Evolutionary conservation across 108 stramenopile species (phyloP), one percentile per base, ranked within the genome.

Genomic region (Discostella pseudostelligera): DNA sequence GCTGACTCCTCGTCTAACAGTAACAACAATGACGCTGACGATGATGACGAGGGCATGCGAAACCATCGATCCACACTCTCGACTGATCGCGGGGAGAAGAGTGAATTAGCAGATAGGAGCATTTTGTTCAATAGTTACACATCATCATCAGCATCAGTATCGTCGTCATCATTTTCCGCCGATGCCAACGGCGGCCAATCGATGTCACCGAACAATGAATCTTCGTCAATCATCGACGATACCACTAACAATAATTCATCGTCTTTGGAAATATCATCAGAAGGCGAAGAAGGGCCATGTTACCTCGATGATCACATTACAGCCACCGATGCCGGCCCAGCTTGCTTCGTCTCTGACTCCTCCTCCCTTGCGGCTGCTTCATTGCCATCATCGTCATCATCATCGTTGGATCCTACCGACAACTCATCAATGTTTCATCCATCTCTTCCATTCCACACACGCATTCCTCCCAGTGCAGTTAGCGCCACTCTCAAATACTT

Each of bases 341-440:
- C 48, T 12, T 63, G 62, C 47, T 63, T 63, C 25, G 62, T 63
- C 47, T 63, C 62, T 5, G 47, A 48, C 17, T 35, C 65, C 13
- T 39, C 61, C 61, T 19, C 36, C 55, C 55, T 56, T 17, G 16
- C 14, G n/a, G 25, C 32, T n/a, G 55, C 26, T 56, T 3, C 36
- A 5, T 32, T 5, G 32, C 5, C 32, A 5, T 32, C 32, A 5
- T 32, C 56, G 56, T 12, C 56, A 37, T 12, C 56, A n/a, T 36
- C 20, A 13, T 10, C 20, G n/a, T 32, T 32, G 5, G 32, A 32
- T 32, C 32, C 32, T 32, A 32, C 32, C 32, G 5, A 32, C 49
- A 55, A 37, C 29, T 40, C 29, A 51, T 54, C 20, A 45, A 50
- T 32, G 46, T 51, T 51, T 24, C 29, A 17, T n/a, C 26, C 29